These are phyloP conservation scores for Psilocybe azurescens DNA, from an alignment of 768 basidiomycete species.

Conservation along the genomic window DNA sequence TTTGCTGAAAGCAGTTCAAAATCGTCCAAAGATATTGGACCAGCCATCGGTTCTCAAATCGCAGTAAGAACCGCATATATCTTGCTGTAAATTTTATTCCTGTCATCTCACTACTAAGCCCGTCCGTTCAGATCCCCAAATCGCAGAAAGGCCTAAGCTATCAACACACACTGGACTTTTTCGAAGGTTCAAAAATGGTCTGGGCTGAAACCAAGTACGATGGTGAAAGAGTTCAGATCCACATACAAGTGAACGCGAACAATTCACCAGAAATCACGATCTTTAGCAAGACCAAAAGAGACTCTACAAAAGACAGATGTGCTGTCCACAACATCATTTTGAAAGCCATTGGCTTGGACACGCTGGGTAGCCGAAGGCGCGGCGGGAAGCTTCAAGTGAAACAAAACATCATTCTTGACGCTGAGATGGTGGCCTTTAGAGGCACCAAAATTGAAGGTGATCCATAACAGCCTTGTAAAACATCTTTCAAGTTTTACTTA, in stretches of 20 bases:
- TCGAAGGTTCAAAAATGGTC: slow-evolving; percentile 48
- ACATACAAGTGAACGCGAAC: slow-evolving; percentile 58
- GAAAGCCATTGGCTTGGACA: slow-evolving; percentile 51
- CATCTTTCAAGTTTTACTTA: neutral
- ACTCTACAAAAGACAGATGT: slow-evolving; percentile 79
- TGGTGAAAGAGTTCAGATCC: slow-evolving; percentile 94
- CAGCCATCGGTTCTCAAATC: slow-evolving; percentile 63
- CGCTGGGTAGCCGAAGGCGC: neutral
- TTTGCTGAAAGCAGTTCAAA: slow-evolving; percentile 42
- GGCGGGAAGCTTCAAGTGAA: slow-evolving; percentile 27
- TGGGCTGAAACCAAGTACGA: slow-evolving; percentile 97
- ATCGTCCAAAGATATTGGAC: slow-evolving; percentile 34
- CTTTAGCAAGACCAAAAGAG: slow-evolving; percentile 86
- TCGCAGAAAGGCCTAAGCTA: slow-evolving; percentile 75
- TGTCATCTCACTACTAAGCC: too few species aligned
- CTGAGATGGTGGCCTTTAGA: slow-evolving; percentile 89
- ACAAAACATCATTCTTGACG: slow-evolving; percentile 65
- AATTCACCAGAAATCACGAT: slow-evolving; percentile 63
- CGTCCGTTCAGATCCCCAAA: slow-evolving; percentile 69
- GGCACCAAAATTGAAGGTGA: slow-evolving; percentile 76
- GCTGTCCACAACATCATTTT: slow-evolving; percentile 69
- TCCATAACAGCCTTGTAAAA: slow-evolving; percentile 8
- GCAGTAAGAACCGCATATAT: slow-evolving; percentile 45
- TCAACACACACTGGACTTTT: slow-evolving; percentile 54
- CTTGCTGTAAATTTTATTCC: neutral